Evolutionary conservation across 2,329 filamentous ascomycete genomes (phyloP).

Genomic region (Macrophomina pseudophaseolina): DNA sequence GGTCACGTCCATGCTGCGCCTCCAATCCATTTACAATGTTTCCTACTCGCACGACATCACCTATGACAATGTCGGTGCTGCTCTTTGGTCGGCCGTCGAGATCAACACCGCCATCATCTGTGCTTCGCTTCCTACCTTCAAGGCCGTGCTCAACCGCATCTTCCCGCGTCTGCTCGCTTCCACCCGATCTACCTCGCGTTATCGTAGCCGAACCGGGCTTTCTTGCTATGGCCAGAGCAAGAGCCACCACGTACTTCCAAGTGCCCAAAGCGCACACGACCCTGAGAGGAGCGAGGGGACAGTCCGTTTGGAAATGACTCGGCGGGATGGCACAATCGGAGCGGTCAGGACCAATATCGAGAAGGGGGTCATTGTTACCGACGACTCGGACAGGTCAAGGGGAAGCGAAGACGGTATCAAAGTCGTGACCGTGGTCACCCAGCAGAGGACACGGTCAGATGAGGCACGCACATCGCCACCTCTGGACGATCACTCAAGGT

Average conservation of each 20-base stretch:
- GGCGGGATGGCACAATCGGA: neutral
- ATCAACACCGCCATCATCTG: conserved; percentile 40
- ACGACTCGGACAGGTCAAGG: neutral
- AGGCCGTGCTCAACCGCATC: conserved; percentile 1
- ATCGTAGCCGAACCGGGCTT: conserved; percentile 14
- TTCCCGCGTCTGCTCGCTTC: conserved; percentile 3
- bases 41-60: conserved; percentile 40
- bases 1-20: conserved; percentile 41
- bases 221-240: neutral
- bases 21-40: conserved; percentile 37
- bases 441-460: neutral
- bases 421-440: conserved; percentile 15
- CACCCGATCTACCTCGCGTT: neutral
- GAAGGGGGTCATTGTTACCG: neutral
- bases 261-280: neutral
- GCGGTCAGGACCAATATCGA: conserved; percentile 8
- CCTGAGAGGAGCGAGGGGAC: neutral
- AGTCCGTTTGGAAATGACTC: conserved; percentile 6
- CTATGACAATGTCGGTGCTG: conserved; percentile 41
- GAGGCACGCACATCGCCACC: neutral
- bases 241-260: conserved; percentile 1
- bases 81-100: conserved; percentile 38
- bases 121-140: conserved; percentile 35
- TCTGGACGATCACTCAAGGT: neutral
- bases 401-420: conserved; percentile 14